Evolutionary conservation across 2,329 filamentous ascomycete species (phyloP).

Genomic region (Penicillium psychrosexuale): DNA sequence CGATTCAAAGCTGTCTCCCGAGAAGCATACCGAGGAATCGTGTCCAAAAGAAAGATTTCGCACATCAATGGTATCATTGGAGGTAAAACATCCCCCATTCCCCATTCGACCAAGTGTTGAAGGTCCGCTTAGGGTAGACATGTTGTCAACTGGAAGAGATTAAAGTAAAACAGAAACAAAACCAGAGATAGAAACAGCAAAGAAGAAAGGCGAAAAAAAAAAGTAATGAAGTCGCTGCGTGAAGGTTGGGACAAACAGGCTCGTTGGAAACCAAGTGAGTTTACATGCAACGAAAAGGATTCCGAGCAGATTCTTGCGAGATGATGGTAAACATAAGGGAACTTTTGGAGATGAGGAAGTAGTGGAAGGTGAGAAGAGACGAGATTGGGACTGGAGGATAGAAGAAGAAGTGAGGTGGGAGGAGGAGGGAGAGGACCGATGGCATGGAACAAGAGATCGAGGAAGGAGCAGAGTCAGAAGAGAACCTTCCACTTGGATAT

Average conservation of each 20-base stretch:
- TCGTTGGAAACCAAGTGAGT: constrained; percentile 19
- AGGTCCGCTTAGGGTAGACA: constrained; percentile 30
- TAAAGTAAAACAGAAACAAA: not conserved
- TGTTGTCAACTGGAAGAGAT: constrained; percentile 13
- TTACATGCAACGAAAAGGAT: constrained; percentile 25
- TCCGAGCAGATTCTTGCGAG: constrained; percentile 21
- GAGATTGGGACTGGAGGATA: constrained; percentile 14
- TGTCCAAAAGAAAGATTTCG: constrained; percentile 21
- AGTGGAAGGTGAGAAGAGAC: not conserved
- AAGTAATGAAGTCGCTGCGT: not conserved
- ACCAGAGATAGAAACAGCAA: not conserved
- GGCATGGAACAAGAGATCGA: not conserved
- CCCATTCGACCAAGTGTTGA: constrained; percentile 25
- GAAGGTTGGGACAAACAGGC: constrained; percentile 7
- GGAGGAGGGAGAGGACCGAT: constrained; percentile 1
- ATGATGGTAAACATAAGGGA: constrained; percentile 20
- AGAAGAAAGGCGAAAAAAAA: constrained; percentile 10
- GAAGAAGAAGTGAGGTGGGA: constrained; percentile 25
- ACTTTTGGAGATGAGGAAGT: constrained; percentile 13
- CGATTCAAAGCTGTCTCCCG: not conserved
- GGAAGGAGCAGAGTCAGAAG: not conserved
- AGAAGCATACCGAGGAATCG: constrained; percentile 28
- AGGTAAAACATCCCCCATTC: constrained; percentile 18
- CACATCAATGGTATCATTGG: constrained; percentile 20
- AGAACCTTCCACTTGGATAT: not conserved